These are phyloP conservation scores for Termitomyces titanicus DNA, from an alignment of 768 basidiomycete species.

Conservation along the genomic window DNA sequence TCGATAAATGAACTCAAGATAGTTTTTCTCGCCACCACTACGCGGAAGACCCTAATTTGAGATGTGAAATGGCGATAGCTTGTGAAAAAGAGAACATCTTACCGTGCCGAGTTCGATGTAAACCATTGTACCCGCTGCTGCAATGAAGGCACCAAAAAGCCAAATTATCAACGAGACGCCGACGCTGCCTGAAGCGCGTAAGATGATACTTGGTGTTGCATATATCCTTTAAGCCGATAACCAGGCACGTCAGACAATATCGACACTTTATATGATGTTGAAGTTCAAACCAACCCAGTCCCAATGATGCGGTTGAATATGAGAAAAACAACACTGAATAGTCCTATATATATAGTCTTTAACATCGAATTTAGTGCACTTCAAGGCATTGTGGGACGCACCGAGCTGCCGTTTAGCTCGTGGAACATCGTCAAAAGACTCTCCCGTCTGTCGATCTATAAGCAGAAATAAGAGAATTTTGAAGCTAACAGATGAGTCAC, in stretches of 20 bases:
- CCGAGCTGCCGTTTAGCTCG: conserved; percentile 15
- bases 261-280: too few species aligned
- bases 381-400: background rate
- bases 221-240: conserved; percentile 48
- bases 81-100: conserved; percentile 9
- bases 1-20: conserved; percentile 67
- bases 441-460: conserved; percentile 11
- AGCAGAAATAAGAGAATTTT: too few species aligned
- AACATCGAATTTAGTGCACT: background rate
- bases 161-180: conserved; percentile 69
- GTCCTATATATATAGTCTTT: conserved; percentile 24
- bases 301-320: conserved; percentile 79
- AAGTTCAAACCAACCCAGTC: conserved; percentile 39
- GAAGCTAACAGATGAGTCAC: background rate
- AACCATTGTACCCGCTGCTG: conserved; percentile 63
- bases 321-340: conserved; percentile 56
- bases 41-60: conserved; percentile 55
- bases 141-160: conserved; percentile 63
- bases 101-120: conserved; percentile 78
- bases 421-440: conserved; percentile 17
- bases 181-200: conserved; percentile 65
- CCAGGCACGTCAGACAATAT: background rate
- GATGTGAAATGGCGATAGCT: conserved; percentile 27
- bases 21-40: conserved; percentile 76
- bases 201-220: conserved; percentile 65